Evolutionary conservation across 2,329 filamentous ascomycete species (phyloP), one percentile per base, ranked within the genome.

Genomic region (Neopestalotiopsis sp.): DNA sequence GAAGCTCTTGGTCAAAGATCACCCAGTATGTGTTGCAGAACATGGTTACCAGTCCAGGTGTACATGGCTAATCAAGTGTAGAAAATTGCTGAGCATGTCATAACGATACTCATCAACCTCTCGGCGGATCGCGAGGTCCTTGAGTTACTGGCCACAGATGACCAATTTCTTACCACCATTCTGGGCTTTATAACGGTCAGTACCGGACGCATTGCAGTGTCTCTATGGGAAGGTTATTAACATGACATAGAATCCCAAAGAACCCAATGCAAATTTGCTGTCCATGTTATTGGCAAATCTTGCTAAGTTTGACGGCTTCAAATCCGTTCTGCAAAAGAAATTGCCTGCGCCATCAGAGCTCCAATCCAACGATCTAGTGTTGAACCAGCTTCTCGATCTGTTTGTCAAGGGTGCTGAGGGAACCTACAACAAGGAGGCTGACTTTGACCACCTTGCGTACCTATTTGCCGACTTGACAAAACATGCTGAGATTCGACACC

Each of bases 281-380:
- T 90, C 94, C 61, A 98, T 98, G 94, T 88, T 99, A 14, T 87
- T 98, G 30, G 94, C 96, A 79, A 99, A 99, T 77, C 85, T 99
- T 66, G 88, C 91, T 69, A 98, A 98, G 82, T 92, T 88, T 70
- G 90, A 95, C 73, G 86, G 86, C 5, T 81, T 97, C 68, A 91
- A 92, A 72, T 86, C 87, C 58, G 84, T 98, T 4, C 81, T 95
- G 12, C 84, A 86, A 4, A 84, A 92, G 67, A 92, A 91, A 76
- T 91, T 94, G 71, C 83, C 87, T 6, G 80, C 91, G 0, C 92
- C 94, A 2, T 88, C 90, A 67, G 85, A 86, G n/a, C 87, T 97
- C 6, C 90, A 89, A 5, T 92, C 89, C 1, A 93, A 94, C 56
- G 87, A 91, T 45, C 86, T 89, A 69, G 91, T 94, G 4, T 89